Evolutionary conservation across 441 rosid genomes (phyloP), one percentile per base, ranked within the genome.

Genomic region (Populus tomentosa): DNA sequence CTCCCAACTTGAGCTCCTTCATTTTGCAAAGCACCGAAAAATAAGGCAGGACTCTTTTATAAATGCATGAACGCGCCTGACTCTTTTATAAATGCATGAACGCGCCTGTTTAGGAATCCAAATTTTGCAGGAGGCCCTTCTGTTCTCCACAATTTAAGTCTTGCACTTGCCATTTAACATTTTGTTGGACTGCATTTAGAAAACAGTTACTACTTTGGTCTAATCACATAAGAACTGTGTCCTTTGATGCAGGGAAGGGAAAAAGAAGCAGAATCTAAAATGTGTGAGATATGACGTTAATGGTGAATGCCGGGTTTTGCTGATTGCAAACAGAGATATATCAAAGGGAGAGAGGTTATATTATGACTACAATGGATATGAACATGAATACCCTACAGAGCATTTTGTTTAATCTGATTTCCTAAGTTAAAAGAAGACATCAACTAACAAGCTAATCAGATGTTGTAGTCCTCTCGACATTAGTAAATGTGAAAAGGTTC

Each of bases 311-410:
- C 80, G 95, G 73, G 97, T 94, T 78, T 80, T 92, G 82, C 80
- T 94, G 87, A 91, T 94, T 80, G 95, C 97, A 21, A 94, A 87
- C 32, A 88, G 95, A n/a, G 98, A 92, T 78, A 94, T 92, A 67
- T 72, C 88, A 1, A 89, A 84, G 75, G 92, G 88, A 81, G 90
- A 81, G 77, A 67, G 78, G 59, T 32, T 95, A 65, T 92, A 93
- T 75, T 92, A 93, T 75, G 99, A 95, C 84, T 95, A 95, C 80
- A 95, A 93, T 30, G 99, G 95, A 61, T 85, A 87, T 73, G 95
- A 93, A 82, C 90, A 92, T 75, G 93, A 90, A 80, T 95, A 95
- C 82, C 97, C 99, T 7, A 95, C 97, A 23, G 92, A 95, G 78
- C 92, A 92, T 83, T 92, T 93, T 86, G 93, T 92, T 76, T 95